Conservation (phyloP, 768 basidiomycete species). For the Coprinellus aureogranulatus region DNA sequence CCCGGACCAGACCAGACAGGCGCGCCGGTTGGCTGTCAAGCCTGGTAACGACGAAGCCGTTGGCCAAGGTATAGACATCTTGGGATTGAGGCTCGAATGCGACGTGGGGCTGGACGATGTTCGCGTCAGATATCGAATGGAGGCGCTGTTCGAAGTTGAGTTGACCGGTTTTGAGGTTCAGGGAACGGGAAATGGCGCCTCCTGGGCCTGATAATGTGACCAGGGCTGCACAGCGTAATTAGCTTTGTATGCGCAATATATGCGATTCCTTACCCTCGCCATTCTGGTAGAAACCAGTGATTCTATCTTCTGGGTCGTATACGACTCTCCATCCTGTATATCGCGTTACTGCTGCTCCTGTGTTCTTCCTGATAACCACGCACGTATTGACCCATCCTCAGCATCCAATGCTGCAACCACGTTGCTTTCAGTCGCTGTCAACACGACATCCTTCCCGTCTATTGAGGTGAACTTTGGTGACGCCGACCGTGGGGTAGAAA, state of each 20-base stretch:
- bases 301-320: slow-evolving; percentile 65
- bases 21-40: slow-evolving; percentile 53
- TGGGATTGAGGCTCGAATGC: slow-evolving; percentile 32
- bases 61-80: slow-evolving; percentile 53
- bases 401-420: slow-evolving; percentile 73
- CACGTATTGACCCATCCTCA: slow-evolving; percentile 70
- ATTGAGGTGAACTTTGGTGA: slow-evolving; percentile 60
- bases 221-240: slow-evolving; percentile 44
- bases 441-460: slow-evolving; percentile 44
- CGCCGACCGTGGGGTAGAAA: slow-evolving; percentile 44
- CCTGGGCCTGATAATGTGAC: slow-evolving; percentile 74
- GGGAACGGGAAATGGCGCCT: slow-evolving; percentile 64
- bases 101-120: slow-evolving; percentile 51
- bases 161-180: slow-evolving; percentile 62
- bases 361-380: slow-evolving; percentile 17
- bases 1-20: slow-evolving; percentile 72
- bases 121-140: slow-evolving; percentile 42
- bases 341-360: slow-evolving; percentile 7
- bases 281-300: slow-evolving; percentile 60
- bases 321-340: slow-evolving; percentile 75
- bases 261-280: slow-evolving; percentile 47
- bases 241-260: too few species aligned
- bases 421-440: slow-evolving; percentile 70
- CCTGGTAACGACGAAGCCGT: slow-evolving; percentile 56
- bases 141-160: slow-evolving; percentile 65